A percentile compares a stretch with the other conserved stretches of the same genome.
phyloP scores from a whole-genome alignment of 352 stramenopile species.

The Plasmopara halstedii region DNA sequence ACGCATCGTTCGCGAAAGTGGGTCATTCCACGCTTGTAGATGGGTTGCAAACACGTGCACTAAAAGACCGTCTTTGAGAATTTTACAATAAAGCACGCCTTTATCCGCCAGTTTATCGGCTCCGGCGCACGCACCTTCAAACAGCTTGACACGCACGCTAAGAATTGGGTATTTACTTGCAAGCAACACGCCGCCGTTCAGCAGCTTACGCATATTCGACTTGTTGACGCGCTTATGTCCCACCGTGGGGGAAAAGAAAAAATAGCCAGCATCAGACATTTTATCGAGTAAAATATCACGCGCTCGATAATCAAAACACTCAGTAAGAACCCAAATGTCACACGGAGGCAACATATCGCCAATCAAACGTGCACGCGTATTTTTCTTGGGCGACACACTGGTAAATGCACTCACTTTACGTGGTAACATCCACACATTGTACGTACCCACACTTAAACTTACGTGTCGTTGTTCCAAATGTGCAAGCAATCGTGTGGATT shows the following conservation, averaged over 20 bases:
- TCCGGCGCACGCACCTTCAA: conserved; percentile 49
- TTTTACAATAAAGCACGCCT: conserved; percentile 73
- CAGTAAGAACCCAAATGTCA: conserved; percentile 70
- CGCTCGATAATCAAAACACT: conserved; percentile 74
- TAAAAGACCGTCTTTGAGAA: conserved; percentile 62
- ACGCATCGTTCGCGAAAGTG: conserved; percentile 39
- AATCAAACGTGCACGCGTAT: conserved; percentile 65
- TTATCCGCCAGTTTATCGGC: conserved; percentile 70
- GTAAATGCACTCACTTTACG: conserved; percentile 70
- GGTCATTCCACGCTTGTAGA: conserved; percentile 71
- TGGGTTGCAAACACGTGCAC: conserved; percentile 74
- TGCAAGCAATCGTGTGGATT: conserved; percentile 55
- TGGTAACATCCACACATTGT: conserved; percentile 83
- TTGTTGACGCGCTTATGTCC: conserved; percentile 59
- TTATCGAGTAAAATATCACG: conserved; percentile 55
- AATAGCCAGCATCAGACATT: conserved; percentile 53
- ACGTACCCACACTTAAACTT: conserved; percentile 51
- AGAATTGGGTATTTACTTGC: conserved; percentile 72
- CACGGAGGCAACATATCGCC: conserved; percentile 53
- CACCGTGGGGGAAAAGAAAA: conserved; percentile 64
- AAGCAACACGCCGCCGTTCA: conserved; percentile 65
- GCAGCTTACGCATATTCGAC: conserved; percentile 58
- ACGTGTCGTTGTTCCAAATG: conserved; percentile 55
- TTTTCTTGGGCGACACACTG: conserved; percentile 62
- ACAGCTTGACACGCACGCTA: conserved; percentile 62